Evolutionary conservation across 192 early-diverging fungal species (phyloP), one percentile per base, ranked within the genome.

Genomic region (Entomortierella chlamydospora): DNA sequence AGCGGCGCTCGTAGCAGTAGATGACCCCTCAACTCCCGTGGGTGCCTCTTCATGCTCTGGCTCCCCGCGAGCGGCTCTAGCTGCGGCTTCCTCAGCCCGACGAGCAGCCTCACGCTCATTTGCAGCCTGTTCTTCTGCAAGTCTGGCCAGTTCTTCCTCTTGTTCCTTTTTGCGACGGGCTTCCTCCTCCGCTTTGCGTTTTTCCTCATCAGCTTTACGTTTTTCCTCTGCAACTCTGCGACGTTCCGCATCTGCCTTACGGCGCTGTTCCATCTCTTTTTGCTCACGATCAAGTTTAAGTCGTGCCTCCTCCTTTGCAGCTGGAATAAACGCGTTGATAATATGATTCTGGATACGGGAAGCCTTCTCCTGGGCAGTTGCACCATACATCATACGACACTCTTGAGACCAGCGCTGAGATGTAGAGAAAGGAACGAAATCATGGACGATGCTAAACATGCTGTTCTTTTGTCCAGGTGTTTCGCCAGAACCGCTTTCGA

Each of bases 381-480:
- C 65, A 22, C 94, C 93, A 80, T 90, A 94, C 84, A 94, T 83
- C 87, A 97, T 88, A 7, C 89, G 85, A 20, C 89, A 91, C 74
- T 97, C 97, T 79, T 98, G 94, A 28, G 87, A 83, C 95, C 95
- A 97, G 0, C 97, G 87, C 74, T 95, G 93, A 11, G 83, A 70
- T 12, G 92, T 94, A n/a, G 88, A 86, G 69, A 89, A 73, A 11
- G 93, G 90, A 37, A 82, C 83, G 81, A 91, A 94, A 23, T 87
- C 85, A 51, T 95, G 91, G 31, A 95, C 83, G 1, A 89, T 79
- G 13, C 88, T 60, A 29, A 87, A 79, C 23, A 83, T 79, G 29
- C 88, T 82, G 30, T 60, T 68, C 22, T 73, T 72, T 25, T 65
- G 20, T 72, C 60, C 52, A 59, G 56, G 11, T 43, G 70, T 13